Evolutionary conservation across 2,329 filamentous ascomycete genomes (phyloP).

Genomic region (Akanthomyces uredinophilus): DNA sequence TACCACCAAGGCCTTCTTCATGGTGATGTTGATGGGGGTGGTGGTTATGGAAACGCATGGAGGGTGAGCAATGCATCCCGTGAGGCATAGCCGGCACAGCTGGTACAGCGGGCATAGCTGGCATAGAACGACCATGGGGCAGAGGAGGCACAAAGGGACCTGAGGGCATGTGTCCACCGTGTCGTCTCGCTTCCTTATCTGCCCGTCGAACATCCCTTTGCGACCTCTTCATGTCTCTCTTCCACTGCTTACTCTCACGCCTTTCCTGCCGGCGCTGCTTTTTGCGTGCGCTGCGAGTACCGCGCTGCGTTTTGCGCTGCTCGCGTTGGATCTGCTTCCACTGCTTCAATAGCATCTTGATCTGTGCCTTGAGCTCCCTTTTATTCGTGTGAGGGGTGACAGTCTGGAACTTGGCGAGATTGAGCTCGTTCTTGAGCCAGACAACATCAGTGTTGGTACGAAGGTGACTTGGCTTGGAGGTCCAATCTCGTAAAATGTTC

Average conservation of each 20-base stretch:
- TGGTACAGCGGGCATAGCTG: neutral
- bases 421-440: constrained; percentile 39
- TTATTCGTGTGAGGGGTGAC: constrained; percentile 20
- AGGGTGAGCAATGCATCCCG: neutral
- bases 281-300: constrained; percentile 27
- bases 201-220: constrained; percentile 27
- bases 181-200: constrained; percentile 26
- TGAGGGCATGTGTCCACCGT: constrained; percentile 12
- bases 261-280: constrained; percentile 27
- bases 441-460: constrained; percentile 43
- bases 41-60: neutral
- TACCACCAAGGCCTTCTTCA: constrained; percentile 7
- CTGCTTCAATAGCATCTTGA: constrained; percentile 39
- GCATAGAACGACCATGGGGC: constrained; percentile 2
- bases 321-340: constrained; percentile 35
- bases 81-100: neutral
- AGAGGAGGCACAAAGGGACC: constrained; percentile 7
- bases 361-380: constrained; percentile 35
- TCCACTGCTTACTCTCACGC: constrained; percentile 24
- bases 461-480: constrained; percentile 43
- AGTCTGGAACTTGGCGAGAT: constrained; percentile 28
- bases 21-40: constrained; percentile 7
- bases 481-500: constrained; percentile 42
- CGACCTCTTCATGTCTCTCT: constrained; percentile 27
- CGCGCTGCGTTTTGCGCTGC: constrained; percentile 27